Conservation (phyloP, 2,329 filamentous ascomycete species). For the Chrysoporthe deuterocubensis region DNA sequence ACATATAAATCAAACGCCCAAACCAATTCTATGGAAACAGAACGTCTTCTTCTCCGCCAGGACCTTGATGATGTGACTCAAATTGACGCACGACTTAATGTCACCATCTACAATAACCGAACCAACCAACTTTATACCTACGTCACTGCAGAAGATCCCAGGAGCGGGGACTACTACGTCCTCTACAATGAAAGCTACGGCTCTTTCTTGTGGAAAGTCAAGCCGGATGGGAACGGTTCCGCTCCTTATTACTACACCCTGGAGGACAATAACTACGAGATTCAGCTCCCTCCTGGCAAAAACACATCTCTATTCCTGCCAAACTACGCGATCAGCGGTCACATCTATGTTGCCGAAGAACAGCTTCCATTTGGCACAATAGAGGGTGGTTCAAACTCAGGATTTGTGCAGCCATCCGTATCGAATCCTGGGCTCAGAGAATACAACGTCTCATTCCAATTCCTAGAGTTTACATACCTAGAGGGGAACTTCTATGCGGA, state of each 20-base stretch:
- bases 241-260: conserved; percentile 10
- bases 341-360: conserved; percentile 15
- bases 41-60: not conserved
- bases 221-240: not conserved
- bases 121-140: conserved; percentile 13
- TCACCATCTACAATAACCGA: conserved; percentile 18
- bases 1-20: not conserved
- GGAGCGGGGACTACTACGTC: not conserved
- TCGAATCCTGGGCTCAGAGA: conserved; percentile 9
- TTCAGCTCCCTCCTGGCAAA: not conserved
- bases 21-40: not conserved
- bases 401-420: conserved; percentile 18
- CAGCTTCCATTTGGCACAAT: conserved; percentile 15
- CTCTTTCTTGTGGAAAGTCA: conserved; percentile 14
- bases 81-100: not conserved
- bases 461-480: conserved; percentile 19
- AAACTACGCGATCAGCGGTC: conserved; percentile 9
- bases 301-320: conserved; percentile 12
- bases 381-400: conserved; percentile 1
- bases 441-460: conserved; percentile 16
- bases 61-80: not conserved
- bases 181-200: conserved; percentile 2
- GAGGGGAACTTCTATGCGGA: conserved; percentile 6
- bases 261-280: not conserved
- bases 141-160: conserved; percentile 9